phyloP scores from a whole-genome alignment of 2,329 filamentous ascomycete genomes.

The Diaporthe capsici region DNA sequence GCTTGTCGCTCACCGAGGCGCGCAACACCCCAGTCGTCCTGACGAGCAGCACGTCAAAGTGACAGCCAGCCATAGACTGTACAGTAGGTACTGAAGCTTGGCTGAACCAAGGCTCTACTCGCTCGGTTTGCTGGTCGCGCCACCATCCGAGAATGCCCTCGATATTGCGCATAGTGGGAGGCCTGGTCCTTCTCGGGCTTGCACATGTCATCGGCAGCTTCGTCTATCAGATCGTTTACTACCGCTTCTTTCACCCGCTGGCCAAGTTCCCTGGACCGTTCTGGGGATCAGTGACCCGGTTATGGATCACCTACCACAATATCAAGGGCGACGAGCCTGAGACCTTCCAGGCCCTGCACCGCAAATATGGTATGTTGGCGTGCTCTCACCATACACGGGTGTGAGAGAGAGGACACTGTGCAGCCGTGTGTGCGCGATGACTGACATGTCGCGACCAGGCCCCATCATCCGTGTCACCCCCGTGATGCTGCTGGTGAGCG shows the following conservation, averaged over 20 bases:
- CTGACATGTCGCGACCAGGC: slow-evolving; percentile 51
- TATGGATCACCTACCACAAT: slow-evolving; percentile 69
- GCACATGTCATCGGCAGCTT: slow-evolving; percentile 40
- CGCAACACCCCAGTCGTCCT: background rate
- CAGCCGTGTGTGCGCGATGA: background rate
- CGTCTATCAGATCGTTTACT: slow-evolving; percentile 63
- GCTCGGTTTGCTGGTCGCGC: background rate
- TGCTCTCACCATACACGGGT: background rate
- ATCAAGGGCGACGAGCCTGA: slow-evolving; percentile 61
- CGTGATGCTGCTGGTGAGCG: slow-evolving; percentile 66
- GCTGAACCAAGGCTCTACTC: background rate
- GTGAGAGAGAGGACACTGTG: background rate
- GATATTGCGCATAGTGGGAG: slow-evolving; percentile 9
- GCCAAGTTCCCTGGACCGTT: slow-evolving; percentile 67
- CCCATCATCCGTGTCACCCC: slow-evolving; percentile 67
- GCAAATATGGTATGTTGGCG: slow-evolving; percentile 58
- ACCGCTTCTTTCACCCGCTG: slow-evolving; percentile 67
- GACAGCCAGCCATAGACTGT: background rate
- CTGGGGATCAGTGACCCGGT: slow-evolving; percentile 62
- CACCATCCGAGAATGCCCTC: slow-evolving; percentile 26
- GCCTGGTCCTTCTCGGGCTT: slow-evolving; percentile 4
- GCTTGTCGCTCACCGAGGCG: background rate
- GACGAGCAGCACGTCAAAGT: background rate
- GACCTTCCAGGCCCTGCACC: slow-evolving; percentile 56
- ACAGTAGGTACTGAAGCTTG: background rate